A percentile compares a stretch with the other conserved stretches of the same genome.
phyloP scores from a whole-genome alignment of 345 rosid genomes.

The Murraya paniculata region DNA sequence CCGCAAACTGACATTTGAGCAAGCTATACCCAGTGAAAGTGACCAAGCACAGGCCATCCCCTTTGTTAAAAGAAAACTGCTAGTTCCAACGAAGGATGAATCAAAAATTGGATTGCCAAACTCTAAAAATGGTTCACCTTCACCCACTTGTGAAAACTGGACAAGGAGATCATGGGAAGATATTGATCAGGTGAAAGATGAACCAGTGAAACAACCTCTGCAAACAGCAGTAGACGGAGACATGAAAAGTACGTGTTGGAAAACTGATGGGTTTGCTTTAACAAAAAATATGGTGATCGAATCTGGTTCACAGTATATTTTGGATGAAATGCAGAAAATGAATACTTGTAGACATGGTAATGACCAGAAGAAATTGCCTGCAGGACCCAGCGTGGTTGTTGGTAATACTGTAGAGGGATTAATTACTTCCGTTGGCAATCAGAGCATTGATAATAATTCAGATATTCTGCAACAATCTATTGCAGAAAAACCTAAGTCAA shows the following conservation, averaged over 20 bases:
- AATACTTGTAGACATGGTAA: neutral
- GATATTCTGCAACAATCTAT: neutral
- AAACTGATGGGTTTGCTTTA: neutral
- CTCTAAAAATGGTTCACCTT: neutral
- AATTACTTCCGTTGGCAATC: neutral
- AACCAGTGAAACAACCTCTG: neutral
- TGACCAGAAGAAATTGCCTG: conserved; percentile 5
- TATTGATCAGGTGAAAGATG: neutral
- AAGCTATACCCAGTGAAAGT: neutral
- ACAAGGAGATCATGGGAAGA: conserved; percentile 1
- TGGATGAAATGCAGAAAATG: neutral
- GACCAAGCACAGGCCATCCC: neutral
- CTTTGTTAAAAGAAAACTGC: conserved; percentile 18
- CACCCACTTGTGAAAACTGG: conserved; percentile 4
- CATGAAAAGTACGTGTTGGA: neutral
- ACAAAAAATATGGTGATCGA: neutral
- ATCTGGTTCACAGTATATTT: neutral
- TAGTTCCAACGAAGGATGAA: conserved; percentile 17
- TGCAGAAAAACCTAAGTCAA: conserved; percentile 1
- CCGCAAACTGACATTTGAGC: conserved; percentile 7
- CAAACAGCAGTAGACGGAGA: conserved; percentile 3
- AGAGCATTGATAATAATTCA: neutral
- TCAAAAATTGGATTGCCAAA: conserved; percentile 19
- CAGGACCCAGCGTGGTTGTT: neutral
- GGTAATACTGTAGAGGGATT: neutral